These are phyloP conservation scores for Hymenoscyphus albidus DNA, from an alignment of 2,329 filamentous ascomycete genomes.

Conservation along the genomic window DNA sequence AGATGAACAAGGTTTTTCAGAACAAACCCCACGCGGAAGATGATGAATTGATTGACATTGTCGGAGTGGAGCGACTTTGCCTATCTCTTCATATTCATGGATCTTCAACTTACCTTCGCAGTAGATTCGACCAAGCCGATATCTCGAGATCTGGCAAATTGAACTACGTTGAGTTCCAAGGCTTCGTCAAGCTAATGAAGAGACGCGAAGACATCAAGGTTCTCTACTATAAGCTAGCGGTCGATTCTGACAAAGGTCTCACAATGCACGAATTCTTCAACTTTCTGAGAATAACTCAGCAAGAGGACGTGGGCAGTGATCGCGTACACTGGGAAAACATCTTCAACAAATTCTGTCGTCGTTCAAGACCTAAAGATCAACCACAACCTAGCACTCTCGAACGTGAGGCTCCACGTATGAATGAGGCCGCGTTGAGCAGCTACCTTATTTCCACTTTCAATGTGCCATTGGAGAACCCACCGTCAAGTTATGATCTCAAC, in stretches of 20 bases:
- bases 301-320: constrained; percentile 69
- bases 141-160: constrained; percentile 60
- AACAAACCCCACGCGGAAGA: constrained; percentile 49
- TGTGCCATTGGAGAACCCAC: constrained; percentile 57
- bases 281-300: constrained; percentile 72
- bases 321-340: constrained; percentile 63
- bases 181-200: constrained; percentile 80
- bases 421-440: constrained; percentile 70
- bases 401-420: constrained; percentile 59
- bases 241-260: constrained; percentile 59
- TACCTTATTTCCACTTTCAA: constrained; percentile 76
- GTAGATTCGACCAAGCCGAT: constrained; percentile 72
- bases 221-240: constrained; percentile 63
- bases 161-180: constrained; percentile 75
- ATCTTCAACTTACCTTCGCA: constrained; percentile 66
- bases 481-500: constrained; percentile 63
- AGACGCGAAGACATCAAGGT: constrained; percentile 74
- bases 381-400: constrained; percentile 41
- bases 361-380: constrained; percentile 47
- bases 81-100: constrained; percentile 90
- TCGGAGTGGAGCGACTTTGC: constrained; percentile 78
- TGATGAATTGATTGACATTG: constrained; percentile 70
- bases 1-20: constrained; percentile 68
- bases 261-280: constrained; percentile 67
- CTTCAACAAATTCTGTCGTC: constrained; percentile 67